Conservation (phyloP, 2,329 filamentous ascomycete species). For the Fusarium foetens region DNA sequence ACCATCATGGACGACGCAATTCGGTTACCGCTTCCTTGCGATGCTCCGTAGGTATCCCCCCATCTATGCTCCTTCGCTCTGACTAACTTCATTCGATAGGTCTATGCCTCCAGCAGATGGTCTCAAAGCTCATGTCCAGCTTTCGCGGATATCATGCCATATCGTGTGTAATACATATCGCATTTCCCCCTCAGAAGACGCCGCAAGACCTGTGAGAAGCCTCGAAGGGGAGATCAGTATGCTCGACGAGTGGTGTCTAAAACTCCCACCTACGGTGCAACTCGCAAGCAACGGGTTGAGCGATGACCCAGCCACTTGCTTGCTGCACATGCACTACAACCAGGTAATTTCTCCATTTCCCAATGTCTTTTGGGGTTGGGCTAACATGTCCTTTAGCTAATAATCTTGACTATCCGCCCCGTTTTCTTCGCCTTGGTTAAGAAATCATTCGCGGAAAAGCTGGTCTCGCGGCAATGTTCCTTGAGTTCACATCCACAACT, state of each 20-base stretch:
- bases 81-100: slow-evolving; percentile 41
- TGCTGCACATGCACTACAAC: slow-evolving; percentile 62
- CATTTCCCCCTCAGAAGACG: slow-evolving; percentile 48
- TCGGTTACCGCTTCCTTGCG: slow-evolving; percentile 53
- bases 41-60: slow-evolving; percentile 52
- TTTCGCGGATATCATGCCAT: slow-evolving; percentile 59
- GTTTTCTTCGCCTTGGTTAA: slow-evolving; percentile 60
- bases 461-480: slow-evolving; percentile 46
- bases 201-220: slow-evolving; percentile 44
- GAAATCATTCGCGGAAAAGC: slow-evolving; percentile 56
- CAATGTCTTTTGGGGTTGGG: neutral
- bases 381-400: slow-evolving; percentile 45
- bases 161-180: slow-evolving; percentile 60
- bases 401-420: slow-evolving; percentile 60
- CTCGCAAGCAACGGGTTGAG: slow-evolving; percentile 50
- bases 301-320: slow-evolving; percentile 55
- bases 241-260: slow-evolving; percentile 55
- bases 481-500: slow-evolving; percentile 38
- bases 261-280: slow-evolving; percentile 52
- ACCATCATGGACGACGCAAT: slow-evolving; percentile 60
- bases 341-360: slow-evolving; percentile 39
- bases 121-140: slow-evolving; percentile 57
- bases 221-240: slow-evolving; percentile 54
- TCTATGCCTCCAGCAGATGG: slow-evolving; percentile 57
- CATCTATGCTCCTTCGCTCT: neutral